These are phyloP conservation scores for Colletotrichum navitas DNA, from an alignment of 2,329 filamentous ascomycete genomes.

Conservation along the genomic window DNA sequence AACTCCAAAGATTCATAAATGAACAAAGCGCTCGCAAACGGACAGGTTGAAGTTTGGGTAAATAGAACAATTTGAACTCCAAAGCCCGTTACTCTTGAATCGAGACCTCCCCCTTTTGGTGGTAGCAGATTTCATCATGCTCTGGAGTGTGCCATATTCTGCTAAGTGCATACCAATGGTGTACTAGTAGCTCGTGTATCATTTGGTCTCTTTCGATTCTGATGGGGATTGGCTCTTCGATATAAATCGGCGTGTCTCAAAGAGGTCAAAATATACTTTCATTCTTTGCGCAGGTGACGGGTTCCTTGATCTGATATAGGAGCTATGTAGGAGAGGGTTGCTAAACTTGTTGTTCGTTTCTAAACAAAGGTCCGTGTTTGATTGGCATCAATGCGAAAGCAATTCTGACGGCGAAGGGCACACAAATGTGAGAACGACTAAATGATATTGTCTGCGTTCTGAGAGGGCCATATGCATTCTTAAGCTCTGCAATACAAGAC, in stretches of 20 bases:
- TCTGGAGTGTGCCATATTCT: no score
- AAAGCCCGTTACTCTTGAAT: neutral
- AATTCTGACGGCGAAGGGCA: neutral
- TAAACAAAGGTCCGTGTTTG: neutral
- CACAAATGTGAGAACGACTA: neutral
- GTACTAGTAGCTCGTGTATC: neutral
- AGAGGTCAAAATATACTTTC: neutral
- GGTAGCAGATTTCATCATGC: neutral
- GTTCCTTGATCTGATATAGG: neutral
- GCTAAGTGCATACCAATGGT: neutral
- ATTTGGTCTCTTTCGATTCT: neutral
- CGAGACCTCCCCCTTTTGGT: neutral
- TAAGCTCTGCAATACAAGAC: neutral
- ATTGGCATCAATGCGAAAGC: neutral
- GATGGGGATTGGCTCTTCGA: no score
- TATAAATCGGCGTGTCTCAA: neutral
- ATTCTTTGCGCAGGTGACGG: no score
- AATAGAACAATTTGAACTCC: neutral
- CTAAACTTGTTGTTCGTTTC: neutral
- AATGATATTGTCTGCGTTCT: neutral
- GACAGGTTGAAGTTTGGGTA: neutral
- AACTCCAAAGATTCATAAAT: no score
- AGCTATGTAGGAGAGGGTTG: neutral
- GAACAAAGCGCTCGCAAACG: neutral
- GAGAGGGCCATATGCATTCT: neutral